Conservation (phyloP, 2,329 filamentous ascomycete species). For the Nakataea oryzae region DNA sequence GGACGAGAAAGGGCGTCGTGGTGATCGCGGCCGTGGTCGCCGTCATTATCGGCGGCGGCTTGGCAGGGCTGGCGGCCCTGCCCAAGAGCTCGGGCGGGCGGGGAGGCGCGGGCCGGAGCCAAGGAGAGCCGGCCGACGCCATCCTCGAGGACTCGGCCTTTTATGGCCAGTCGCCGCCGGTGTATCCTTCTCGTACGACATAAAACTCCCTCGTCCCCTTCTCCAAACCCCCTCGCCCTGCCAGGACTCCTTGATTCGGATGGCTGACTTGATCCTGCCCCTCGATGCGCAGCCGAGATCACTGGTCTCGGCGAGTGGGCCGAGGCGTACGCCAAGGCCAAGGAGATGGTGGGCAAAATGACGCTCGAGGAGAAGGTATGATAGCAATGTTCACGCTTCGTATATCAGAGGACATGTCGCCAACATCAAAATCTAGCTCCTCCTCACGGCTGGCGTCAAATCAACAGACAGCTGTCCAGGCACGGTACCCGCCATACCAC, state of each 20-base stretch:
- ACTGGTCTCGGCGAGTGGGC: slow-evolving; percentile 55
- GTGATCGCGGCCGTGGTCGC: slow-evolving; percentile 14
- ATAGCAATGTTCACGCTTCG: slow-evolving; percentile 7
- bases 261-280: background rate
- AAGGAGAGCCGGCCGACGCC: slow-evolving; percentile 1
- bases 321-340: slow-evolving; percentile 55
- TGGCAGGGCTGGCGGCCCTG: slow-evolving; percentile 22
- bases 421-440: slow-evolving; percentile 34
- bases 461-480: slow-evolving; percentile 35
- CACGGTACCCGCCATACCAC: slow-evolving; percentile 25
- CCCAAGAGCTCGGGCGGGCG: slow-evolving; percentile 6
- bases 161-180: slow-evolving; percentile 37
- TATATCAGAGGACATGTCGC: background rate
- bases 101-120: background rate
- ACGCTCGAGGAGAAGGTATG: slow-evolving; percentile 61
- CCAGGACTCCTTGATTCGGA: background rate
- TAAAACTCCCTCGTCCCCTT: background rate
- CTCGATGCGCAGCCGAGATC: slow-evolving; percentile 30
- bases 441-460: slow-evolving; percentile 59
- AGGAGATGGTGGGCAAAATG: slow-evolving; percentile 57
- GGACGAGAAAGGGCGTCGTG: slow-evolving; percentile 17
- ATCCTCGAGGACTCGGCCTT: slow-evolving; percentile 33
- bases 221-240: background rate
- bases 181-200: slow-evolving; percentile 39
- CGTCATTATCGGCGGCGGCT: slow-evolving; percentile 22